Evolutionary conservation across 225 moss, liverwort and hornwort genomes (phyloP).

Genomic region (Neckera pumila): DNA sequence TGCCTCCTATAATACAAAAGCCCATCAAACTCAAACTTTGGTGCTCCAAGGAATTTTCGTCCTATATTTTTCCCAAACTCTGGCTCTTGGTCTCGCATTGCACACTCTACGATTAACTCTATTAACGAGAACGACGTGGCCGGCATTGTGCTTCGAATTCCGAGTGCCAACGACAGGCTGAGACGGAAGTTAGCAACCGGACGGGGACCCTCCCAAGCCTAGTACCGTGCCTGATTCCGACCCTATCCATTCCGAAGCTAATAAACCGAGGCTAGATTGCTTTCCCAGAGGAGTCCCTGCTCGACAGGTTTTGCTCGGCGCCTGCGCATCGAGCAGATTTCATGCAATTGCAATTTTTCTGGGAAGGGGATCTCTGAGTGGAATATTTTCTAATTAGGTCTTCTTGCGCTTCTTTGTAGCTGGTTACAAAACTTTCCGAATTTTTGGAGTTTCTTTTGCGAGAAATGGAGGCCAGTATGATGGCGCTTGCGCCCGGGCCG

Average conservation of each 20-base stretch:
- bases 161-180: not conserved
- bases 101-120: no score
- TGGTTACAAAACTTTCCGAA: not conserved
- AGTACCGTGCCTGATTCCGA: not conserved
- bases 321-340: not conserved
- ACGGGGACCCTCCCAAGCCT: not conserved
- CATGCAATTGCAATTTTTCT: not conserved
- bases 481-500: not conserved
- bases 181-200: not conserved
- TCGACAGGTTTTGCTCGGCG: not conserved
- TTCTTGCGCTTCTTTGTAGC: no score
- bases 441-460: not conserved
- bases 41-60: no score
- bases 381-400: no score
- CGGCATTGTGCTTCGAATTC: not conserved
- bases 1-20: no score
- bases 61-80: no score
- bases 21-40: no score
- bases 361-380: not conserved
- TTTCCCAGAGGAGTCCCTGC: not conserved
- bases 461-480: constrained; percentile 6
- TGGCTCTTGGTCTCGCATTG: no score
- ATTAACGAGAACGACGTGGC: constrained; percentile 2
- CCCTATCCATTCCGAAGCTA: constrained; percentile 18
- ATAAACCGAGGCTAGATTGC: not conserved